phyloP scores from a whole-genome alignment of 768 basidiomycete genomes.

The Agaricus sinodeliciosus region DNA sequence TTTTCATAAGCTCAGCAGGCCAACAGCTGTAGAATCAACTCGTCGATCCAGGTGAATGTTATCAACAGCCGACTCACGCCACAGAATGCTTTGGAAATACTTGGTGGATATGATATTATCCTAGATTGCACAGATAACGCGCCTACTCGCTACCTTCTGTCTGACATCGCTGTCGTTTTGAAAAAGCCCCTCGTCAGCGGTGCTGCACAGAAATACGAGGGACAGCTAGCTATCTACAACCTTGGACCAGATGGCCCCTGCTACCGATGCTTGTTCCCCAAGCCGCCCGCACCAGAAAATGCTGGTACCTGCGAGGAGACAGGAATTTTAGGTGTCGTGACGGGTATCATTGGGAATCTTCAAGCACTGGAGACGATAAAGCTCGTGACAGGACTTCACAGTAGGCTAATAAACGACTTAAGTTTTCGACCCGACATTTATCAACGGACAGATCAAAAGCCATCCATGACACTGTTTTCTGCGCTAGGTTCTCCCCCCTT shows the following conservation, averaged over 20 bases:
- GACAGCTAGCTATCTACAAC: conserved; percentile 76
- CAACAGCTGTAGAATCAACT: conserved; percentile 59
- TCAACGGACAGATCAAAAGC: conserved; percentile 40
- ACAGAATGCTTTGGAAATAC: conserved; percentile 55
- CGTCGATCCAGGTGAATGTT: conserved; percentile 52
- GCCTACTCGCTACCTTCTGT: conserved; percentile 87
- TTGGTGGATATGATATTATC: conserved; percentile 65
- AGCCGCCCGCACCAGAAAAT: conserved; percentile 56
- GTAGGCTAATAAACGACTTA: conserved; percentile 25
- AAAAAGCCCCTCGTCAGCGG: conserved; percentile 86
- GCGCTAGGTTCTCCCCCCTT: conserved; percentile 68
- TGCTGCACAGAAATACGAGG: conserved; percentile 83
- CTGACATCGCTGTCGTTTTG: conserved; percentile 73
- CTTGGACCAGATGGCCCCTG: conserved; percentile 70
- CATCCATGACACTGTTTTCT: conserved; percentile 69
- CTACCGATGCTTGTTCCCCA: conserved; percentile 91
- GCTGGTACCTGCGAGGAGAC: conserved; percentile 81
- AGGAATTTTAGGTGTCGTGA: conserved; percentile 84
- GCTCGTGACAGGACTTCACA: conserved; percentile 60
- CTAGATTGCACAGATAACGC: conserved; percentile 95
- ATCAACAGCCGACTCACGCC: conserved; percentile 48
- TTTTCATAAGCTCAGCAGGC: background rate
- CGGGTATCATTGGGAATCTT: conserved; percentile 82
- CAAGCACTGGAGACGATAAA: conserved; percentile 90
- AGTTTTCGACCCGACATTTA: background rate